Base-by-base conservation (phyloP, 805 yeast species). In the Starmerella apis region DNA sequence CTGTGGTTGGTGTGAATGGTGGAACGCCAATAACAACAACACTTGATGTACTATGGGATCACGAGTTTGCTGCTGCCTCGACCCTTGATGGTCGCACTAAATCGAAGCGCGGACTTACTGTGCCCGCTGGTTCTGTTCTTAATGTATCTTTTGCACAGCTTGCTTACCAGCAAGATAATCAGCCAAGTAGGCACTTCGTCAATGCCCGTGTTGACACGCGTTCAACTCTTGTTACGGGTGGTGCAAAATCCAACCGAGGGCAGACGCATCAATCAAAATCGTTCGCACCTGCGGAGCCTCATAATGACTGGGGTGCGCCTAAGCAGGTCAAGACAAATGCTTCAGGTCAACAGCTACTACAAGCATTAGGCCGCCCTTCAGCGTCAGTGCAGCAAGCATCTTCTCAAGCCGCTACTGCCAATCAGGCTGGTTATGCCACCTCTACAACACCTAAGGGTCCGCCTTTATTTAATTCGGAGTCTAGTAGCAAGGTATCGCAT, bases 31-130 rank as follows among this genome's bases (percentile, higher is more conserved):
- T 41, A 24, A 77, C 80, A 57, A 64, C 75, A 10, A 75, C 81
- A 0, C 70, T 92, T 50, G 86, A 83, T 55, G 80, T 92, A 46
- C 65, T 92, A 32, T 92, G 90, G 72, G 99, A 92, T 62, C 68
- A 75, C 50, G 84, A 88, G 36, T 71, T 90, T 49, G 71, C 87
- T 46, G 83, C 92, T 43, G 97, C 96, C 59, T 81, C 79, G 62
- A 78, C 75, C 23, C 72, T 92, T 68, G 84, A 80, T 57, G 95
- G 94, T 4, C 78, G 85, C 63, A 71, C 87, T 59, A 68, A 68
- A 47, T 76, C 90, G 4, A 83, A 79, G 59, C 79, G 98, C 61
- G 98, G 97, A 18, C 67, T 86, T 57, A 78, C 83, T 22, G 77
- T 92, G 48, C 94, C 85, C 56, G 79, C 94, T 0, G 79, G 90